Percentiles rank a stretch among this genome's conserved stretches.
phyloP scores from a whole-genome alignment of 2,329 filamentous ascomycete genomes.

The Hymenoscyphus linearis region DNA sequence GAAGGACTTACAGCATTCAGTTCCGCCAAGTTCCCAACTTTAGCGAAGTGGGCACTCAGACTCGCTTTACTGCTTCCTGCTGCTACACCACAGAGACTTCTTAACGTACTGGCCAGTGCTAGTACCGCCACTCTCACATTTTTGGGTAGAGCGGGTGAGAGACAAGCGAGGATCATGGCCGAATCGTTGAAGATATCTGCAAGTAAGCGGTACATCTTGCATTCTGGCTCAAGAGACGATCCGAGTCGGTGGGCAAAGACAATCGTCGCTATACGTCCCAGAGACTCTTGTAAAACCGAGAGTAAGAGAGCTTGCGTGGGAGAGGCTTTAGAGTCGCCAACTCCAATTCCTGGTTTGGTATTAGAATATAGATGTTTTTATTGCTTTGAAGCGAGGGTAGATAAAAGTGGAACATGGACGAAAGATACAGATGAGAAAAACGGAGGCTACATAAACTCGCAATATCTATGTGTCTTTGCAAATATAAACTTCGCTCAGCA shows the following conservation, averaged over 20 bases:
- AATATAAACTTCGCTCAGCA: not conserved
- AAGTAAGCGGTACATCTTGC: constrained; percentile 65
- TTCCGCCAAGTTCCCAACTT: constrained; percentile 80
- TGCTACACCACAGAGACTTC: constrained; percentile 79
- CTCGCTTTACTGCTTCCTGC: constrained; percentile 87
- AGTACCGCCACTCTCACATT: constrained; percentile 50
- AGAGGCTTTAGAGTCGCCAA: constrained; percentile 59
- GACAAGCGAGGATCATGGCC: constrained; percentile 64
- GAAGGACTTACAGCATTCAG: constrained; percentile 67
- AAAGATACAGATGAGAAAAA: too few species aligned
- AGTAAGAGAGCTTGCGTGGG: constrained; percentile 62
- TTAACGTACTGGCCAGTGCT: constrained; percentile 54
- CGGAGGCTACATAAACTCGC: too few species aligned
- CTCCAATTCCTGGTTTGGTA: constrained; percentile 50
- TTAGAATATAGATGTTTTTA: constrained; percentile 7
- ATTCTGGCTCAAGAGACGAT: constrained; percentile 63
- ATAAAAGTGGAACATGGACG: not conserved
- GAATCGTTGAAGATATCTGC: constrained; percentile 68
- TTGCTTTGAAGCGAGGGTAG: not conserved
- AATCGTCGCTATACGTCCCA: constrained; percentile 62
- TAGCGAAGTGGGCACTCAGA: constrained; percentile 86
- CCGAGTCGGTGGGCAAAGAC: constrained; percentile 64
- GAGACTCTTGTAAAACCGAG: constrained; percentile 59
- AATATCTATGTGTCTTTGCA: not conserved
- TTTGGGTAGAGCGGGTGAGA: constrained; percentile 59